A percentile compares a stretch with the other conserved stretches of the same genome.
Evolutionary conservation across 768 basidiomycete species (phyloP).

Genomic region (Mycena rosella): DNA sequence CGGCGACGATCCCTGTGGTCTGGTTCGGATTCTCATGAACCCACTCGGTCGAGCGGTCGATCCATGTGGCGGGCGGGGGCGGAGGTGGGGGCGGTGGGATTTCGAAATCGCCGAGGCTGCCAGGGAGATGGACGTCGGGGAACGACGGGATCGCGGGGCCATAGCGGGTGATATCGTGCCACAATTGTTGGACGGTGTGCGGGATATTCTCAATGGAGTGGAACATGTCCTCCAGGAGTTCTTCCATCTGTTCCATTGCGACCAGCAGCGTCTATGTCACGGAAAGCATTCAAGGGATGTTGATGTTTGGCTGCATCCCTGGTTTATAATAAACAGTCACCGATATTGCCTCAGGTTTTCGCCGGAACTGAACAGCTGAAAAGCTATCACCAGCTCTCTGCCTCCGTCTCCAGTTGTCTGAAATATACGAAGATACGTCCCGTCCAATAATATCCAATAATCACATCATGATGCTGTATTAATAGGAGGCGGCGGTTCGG

Average conservation of each 20-base stretch:
- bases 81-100: constrained; percentile 78
- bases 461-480: no score
- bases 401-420: no score
- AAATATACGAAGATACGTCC: no score
- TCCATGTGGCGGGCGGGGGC: constrained; percentile 59
- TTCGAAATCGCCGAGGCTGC: constrained; percentile 74
- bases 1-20: constrained; percentile 64
- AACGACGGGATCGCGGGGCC: constrained; percentile 72
- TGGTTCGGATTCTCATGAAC: constrained; percentile 71
- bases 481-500: no score
- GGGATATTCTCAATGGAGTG: constrained; percentile 73
- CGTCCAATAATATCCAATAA: no score
- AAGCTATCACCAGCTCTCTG: no score
- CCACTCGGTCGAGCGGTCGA: constrained; percentile 66
- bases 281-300: background rate
- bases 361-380: no score
- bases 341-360: no score
- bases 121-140: constrained; percentile 67
- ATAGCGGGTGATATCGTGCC: constrained; percentile 85
- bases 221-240: constrained; percentile 61
- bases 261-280: constrained; percentile 34
- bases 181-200: constrained; percentile 70
- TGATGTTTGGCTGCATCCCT: no score
- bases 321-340: no score
- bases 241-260: constrained; percentile 77